Percentiles rank a stretch among this genome's conserved stretches.
Evolutionary conservation across 2,329 filamentous ascomycete genomes (phyloP).

Genomic region (Reticulascus tulasneorum): DNA sequence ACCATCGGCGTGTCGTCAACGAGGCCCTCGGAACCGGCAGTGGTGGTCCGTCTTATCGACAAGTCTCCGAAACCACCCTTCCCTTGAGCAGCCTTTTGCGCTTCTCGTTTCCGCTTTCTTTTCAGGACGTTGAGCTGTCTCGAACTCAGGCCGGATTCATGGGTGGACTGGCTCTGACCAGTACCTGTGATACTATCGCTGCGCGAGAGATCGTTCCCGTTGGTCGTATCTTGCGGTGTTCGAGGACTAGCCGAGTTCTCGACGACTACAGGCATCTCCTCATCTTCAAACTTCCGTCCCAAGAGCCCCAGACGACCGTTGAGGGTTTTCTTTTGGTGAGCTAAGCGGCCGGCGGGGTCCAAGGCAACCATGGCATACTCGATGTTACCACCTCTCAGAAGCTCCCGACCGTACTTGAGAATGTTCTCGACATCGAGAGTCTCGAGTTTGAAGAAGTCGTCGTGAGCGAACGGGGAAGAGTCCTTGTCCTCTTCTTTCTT

Average conservation of each 20-base stretch:
- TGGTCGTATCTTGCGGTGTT: slow-evolving; percentile 39
- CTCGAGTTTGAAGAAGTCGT: slow-evolving; percentile 67
- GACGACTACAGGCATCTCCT: slow-evolving; percentile 58
- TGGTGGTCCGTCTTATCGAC: slow-evolving; percentile 61
- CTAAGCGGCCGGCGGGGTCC: slow-evolving; percentile 75
- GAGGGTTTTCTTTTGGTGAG: slow-evolving; percentile 86
- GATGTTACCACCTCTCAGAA: slow-evolving; percentile 80
- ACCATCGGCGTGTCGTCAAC: slow-evolving; percentile 55
- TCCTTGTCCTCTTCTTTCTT: slow-evolving; percentile 62
- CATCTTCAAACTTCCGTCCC: slow-evolving; percentile 80
- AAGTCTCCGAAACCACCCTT: slow-evolving; percentile 90
- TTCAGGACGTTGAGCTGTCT: slow-evolving; percentile 93
- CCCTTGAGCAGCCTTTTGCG: slow-evolving; percentile 78
- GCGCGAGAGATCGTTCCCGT: slow-evolving; percentile 27
- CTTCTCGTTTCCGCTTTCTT: slow-evolving; percentile 85
- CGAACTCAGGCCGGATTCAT: slow-evolving; percentile 77
- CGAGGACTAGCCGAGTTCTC: slow-evolving; percentile 45
- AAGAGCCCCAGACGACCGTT: slow-evolving; percentile 76
- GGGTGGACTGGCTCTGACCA: slow-evolving; percentile 39
- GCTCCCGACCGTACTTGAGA: slow-evolving; percentile 75
- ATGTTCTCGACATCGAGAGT: slow-evolving; percentile 75
- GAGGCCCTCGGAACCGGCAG: slow-evolving; percentile 56
- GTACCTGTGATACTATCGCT: slow-evolving; percentile 29
- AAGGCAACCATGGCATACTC: slow-evolving; percentile 81
- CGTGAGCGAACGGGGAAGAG: slow-evolving; percentile 34